Base-by-base conservation (phyloP, 2,329 filamentous ascomycete genomes). In the Colletotrichum karsti region DNA sequence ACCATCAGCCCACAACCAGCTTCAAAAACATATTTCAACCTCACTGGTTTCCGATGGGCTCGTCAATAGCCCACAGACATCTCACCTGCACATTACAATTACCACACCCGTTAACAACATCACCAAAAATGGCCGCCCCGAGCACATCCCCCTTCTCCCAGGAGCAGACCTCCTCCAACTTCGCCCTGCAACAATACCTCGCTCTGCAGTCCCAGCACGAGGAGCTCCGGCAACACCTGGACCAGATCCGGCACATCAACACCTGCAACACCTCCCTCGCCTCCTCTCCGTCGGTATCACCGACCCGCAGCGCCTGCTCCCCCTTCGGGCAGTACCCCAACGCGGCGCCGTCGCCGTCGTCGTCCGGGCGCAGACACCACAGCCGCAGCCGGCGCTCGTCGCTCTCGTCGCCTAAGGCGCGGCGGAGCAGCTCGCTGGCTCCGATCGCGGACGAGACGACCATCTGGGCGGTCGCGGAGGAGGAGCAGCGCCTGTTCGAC, bases 281-380 rank as follows among this genome's bases (percentile, higher is more conserved):
- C 53, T 82, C 82, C 3, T 84, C 90, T 76, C 83, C 89, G 77
- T 80, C 89, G 76, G 85, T 87, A 75, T 91, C 91, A 75, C 87
- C 85, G 74, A 82, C 87, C 78, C 76, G 91, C 81, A 77, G 85
- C 85, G 70, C 87, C 85, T 73, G 84, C 86, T 68, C 69, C 35
- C 69, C 71, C 42, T 59, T 69, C 68, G 46, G 70, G 55, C 46
- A 71, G 64, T 69, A 67, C 63, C 71, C 70, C 26, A 50, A 51
- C 44, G 50, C 42, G 30, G 33, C 33, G 33, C 48, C 69, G 60
- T 28, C 46, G 48, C 26, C 33, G 24, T 44, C n/a, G n/a, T n/a
- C n/a, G n/a, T n/a, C n/a, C 12, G 44, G 64, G 7, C 64, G 77
- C 74, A 85, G 82, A 55, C 88, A 80, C 20, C 63, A 65, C 56